These are phyloP conservation scores for Aspergillus egyptiacus DNA, from an alignment of 495 filamentous ascomycete species.

Conservation along the genomic window DNA sequence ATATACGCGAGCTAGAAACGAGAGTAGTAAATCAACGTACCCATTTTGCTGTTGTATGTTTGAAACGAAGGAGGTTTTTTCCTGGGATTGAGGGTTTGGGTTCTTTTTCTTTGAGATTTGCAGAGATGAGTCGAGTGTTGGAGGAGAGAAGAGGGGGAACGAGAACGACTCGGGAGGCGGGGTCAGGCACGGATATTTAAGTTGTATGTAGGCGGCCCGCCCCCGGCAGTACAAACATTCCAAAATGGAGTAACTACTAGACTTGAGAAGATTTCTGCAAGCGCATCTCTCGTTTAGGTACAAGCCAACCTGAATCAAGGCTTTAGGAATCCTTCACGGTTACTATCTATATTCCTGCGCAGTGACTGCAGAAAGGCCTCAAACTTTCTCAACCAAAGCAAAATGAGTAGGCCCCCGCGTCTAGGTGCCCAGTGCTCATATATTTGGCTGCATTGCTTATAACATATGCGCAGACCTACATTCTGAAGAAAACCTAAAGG, in stretches of 20 bases:
- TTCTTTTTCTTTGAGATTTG: slow-evolving; percentile 1
- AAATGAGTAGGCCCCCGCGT: too few species aligned
- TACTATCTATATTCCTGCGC: too few species aligned
- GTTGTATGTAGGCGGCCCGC: slow-evolving; percentile 6
- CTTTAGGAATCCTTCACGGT: too few species aligned
- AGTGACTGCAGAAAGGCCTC: too few species aligned
- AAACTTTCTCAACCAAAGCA: too few species aligned
- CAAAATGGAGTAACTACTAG: neutral
- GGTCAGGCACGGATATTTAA: slow-evolving; percentile 15
- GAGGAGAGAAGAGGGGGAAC: neutral
- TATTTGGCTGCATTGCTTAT: too few species aligned
- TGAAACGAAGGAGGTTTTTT: neutral
- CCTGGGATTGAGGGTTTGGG: neutral
- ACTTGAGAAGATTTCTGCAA: slow-evolving; percentile 28
- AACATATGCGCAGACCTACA: too few species aligned
- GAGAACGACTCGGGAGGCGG: too few species aligned
- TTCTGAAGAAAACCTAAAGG: too few species aligned
- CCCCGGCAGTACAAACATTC: neutral
- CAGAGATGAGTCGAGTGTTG: slow-evolving; percentile 1
- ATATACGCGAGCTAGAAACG: neutral
- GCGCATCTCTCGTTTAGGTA: neutral
- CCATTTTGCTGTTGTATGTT: slow-evolving; percentile 11
- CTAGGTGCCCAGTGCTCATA: too few species aligned
- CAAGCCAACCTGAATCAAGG: too few species aligned
- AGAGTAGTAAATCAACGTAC: slow-evolving; percentile 11